phyloP scores from a whole-genome alignment of 208 protist species.

The Naegleria fowleri region DNA sequence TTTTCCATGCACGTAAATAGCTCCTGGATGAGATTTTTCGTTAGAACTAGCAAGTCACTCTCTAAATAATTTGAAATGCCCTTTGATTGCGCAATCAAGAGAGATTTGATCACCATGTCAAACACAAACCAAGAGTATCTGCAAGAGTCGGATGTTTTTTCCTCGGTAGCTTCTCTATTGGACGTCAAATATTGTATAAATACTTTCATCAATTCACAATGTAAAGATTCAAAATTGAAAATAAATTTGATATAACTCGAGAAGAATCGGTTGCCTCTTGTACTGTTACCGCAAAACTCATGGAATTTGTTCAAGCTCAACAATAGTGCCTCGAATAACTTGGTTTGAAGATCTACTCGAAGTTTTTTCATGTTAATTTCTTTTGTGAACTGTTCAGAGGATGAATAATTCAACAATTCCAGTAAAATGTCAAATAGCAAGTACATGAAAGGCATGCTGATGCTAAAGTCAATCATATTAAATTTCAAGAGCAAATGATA shows the following conservation, averaged over 20 bases:
- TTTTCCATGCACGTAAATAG: neutral
- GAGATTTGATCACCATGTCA: neutral
- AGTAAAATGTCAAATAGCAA: neutral
- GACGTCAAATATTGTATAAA: neutral
- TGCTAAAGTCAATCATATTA: neutral
- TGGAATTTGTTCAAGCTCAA: neutral
- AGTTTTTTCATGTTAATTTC: neutral
- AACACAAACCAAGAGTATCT: slow-evolving; percentile 18
- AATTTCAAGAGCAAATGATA: neutral
- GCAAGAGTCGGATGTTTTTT: neutral
- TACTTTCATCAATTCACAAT: neutral
- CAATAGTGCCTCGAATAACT: no score
- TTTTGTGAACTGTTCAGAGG: neutral
- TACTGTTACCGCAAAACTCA: neutral
- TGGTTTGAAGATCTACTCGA: neutral
- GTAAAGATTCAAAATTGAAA: neutral
- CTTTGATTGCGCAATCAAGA: neutral
- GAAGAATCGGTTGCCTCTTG: neutral
- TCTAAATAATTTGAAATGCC: neutral
- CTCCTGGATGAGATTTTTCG: neutral
- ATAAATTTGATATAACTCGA: neutral
- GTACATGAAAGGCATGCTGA: neutral
- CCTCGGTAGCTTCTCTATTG: neutral
- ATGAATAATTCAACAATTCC: neutral
- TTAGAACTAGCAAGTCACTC: no score